phyloP scores from a whole-genome alignment of 2,329 filamentous ascomycete species.

The Pseudogymnoascus sp. region DNA sequence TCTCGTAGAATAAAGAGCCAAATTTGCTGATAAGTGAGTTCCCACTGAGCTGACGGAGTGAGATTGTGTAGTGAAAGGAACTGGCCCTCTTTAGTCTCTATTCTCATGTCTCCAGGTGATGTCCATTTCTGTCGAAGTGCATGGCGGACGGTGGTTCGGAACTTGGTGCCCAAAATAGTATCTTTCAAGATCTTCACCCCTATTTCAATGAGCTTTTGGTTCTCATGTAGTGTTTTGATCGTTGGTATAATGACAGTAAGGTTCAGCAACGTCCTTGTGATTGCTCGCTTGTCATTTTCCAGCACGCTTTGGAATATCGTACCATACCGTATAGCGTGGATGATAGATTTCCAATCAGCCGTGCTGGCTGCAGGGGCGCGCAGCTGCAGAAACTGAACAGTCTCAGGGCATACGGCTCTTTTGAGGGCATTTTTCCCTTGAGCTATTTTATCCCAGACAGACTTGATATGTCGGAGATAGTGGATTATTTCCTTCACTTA shows the following conservation, averaged over 20 bases:
- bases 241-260: background rate
- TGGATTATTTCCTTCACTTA: background rate
- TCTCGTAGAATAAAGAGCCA: conserved; percentile 12
- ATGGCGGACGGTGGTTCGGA: background rate
- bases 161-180: background rate
- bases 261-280: background rate
- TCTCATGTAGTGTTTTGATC: background rate
- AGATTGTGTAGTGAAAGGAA: background rate
- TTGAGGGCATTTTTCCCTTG: background rate
- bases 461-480: background rate
- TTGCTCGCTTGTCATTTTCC: background rate
- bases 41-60: background rate
- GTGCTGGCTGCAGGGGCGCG: background rate
- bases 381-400: conserved; percentile 8
- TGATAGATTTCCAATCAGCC: conserved; percentile 11
- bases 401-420: conserved; percentile 10
- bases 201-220: background rate
- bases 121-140: background rate
- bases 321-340: background rate
- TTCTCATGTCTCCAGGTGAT: background rate
- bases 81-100: background rate
- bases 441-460: background rate
- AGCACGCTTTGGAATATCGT: background rate
- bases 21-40: conserved; percentile 12
- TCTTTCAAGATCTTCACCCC: background rate